A percentile compares a stretch with the other conserved stretches of the same genome.
phyloP scores from a whole-genome alignment of 1,284 basidiomycete genomes.

The Cryptococcus maquisensis region DNA sequence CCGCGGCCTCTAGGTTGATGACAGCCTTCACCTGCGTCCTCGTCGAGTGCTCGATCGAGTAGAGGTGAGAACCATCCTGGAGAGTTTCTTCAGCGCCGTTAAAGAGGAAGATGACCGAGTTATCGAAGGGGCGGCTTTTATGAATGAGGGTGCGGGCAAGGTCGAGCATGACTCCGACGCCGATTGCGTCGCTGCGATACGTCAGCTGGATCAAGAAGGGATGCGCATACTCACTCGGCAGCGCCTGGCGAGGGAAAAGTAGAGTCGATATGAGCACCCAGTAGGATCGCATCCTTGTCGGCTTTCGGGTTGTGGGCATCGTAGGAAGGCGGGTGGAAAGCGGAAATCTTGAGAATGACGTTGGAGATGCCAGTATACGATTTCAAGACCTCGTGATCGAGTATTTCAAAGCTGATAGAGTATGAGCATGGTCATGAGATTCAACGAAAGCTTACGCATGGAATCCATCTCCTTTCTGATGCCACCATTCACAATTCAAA shows the following conservation, averaged over 20 bases:
- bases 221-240: constrained; percentile 56
- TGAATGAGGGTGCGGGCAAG: constrained; percentile 74
- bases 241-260: constrained; percentile 67
- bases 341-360: constrained; percentile 78
- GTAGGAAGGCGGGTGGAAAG: constrained; percentile 33
- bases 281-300: constrained; percentile 76
- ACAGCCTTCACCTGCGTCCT: constrained; percentile 74
- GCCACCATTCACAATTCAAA: constrained; percentile 80
- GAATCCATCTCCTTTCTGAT: constrained; percentile 75
- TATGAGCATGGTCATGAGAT: background rate
- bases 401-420: constrained; percentile 71
- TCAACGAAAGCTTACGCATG: constrained; percentile 60
- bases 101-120: constrained; percentile 69
- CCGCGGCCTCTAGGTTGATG: constrained; percentile 92
- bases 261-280: constrained; percentile 84
- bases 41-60: constrained; percentile 76
- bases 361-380: constrained; percentile 84
- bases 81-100: constrained; percentile 51
- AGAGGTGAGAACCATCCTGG: constrained; percentile 93
- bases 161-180: constrained; percentile 90
- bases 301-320: constrained; percentile 59
- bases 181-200: constrained; percentile 61
- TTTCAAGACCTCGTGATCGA: constrained; percentile 80
- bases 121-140: constrained; percentile 65
- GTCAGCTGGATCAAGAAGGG: constrained; percentile 2